These are phyloP conservation scores for Podila epigama DNA, from an alignment of 192 early-diverging fungal species.

Conservation along the genomic window DNA sequence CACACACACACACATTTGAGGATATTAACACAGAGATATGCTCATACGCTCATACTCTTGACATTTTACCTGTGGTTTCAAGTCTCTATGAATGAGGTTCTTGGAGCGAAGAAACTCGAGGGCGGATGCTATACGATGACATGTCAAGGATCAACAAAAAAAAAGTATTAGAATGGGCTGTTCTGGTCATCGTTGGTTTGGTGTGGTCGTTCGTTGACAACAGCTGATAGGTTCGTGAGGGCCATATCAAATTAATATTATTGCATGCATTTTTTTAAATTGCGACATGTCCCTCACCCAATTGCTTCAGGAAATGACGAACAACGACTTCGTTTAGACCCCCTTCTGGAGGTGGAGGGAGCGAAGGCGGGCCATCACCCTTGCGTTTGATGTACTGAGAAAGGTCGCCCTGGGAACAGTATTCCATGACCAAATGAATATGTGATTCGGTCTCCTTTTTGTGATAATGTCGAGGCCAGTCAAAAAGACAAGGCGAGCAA, in stretches of 20 bases:
- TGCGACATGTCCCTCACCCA: no score
- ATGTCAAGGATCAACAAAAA: slow-evolving; percentile 11
- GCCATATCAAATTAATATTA: no score
- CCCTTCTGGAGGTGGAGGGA: slow-evolving; percentile 69
- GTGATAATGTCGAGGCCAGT: neutral
- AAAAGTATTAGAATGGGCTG: no score
- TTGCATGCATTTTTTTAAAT: no score
- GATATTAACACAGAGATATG: slow-evolving; percentile 9
- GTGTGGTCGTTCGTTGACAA: no score
- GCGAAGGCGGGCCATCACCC: slow-evolving; percentile 53
- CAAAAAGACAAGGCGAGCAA: neutral
- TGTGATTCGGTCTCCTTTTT: slow-evolving; percentile 87
- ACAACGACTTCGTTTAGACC: slow-evolving; percentile 85
- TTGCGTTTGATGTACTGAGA: slow-evolving; percentile 85
- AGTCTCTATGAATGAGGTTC: slow-evolving; percentile 93
- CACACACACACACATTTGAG: no score
- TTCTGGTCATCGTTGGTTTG: no score
- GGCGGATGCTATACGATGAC: slow-evolving; percentile 67
- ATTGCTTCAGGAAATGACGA: slow-evolving; percentile 85
- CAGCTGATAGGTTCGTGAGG: no score
- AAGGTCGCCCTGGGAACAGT: slow-evolving; percentile 94
- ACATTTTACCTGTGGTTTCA: slow-evolving; percentile 89
- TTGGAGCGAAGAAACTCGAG: slow-evolving; percentile 87
- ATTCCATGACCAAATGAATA: slow-evolving; percentile 98
- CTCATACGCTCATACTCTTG: neutral